Evolutionary conservation across 2,329 filamentous ascomycete genomes (phyloP), one percentile per base, ranked within the genome.

Genomic region (Ascochyta fabae): DNA sequence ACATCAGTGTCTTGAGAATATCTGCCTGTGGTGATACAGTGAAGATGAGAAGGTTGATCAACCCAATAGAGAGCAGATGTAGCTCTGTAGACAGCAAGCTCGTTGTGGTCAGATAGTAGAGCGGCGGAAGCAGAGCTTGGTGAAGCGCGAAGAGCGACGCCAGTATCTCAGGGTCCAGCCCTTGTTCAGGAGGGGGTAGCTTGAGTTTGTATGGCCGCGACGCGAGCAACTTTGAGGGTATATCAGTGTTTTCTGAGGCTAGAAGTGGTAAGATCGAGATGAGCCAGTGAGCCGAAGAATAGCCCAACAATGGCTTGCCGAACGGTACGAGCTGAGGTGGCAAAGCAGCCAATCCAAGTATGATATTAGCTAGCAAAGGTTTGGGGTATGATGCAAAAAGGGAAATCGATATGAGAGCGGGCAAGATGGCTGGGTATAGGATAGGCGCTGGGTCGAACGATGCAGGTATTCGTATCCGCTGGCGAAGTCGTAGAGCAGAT

Each of bases 371-470:
- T 7, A 96, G 77, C 19, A 96, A 73, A 12, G 87, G 80, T 15
- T 81, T 80, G 3, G 84, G 80, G 41, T 85, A 86, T 44, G 84
- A 82, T 46, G 83, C 80, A 7, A 87, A 85, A 38, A 96, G 81
- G 9, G 93, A 87, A 4, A 95, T 79, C 1, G 92, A 87, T 26
- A 95, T 88, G 41, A 93, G 81, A 15, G 93, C 77, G 0, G 93
- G 91, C 27, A 96, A 81, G 2, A 88, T 77, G 6, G 89, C 84
- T 16, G 94, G 94, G 71, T 97, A 98, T 53, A 97, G 76, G n/a
- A 96, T 81, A 10, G 93, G 91, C 6, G 94, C 94, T 3, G 92
- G 93, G 69, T 98, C 94, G 75, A 97, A 96, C n/a, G 85, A 83
- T 4, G 86, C 79, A 0, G 92, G 92, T 34, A 96, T 79, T 36